Evolutionary conservation across 176 grass and related monocot genomes (phyloP).

Genomic region (Triticum monococcum): DNA sequence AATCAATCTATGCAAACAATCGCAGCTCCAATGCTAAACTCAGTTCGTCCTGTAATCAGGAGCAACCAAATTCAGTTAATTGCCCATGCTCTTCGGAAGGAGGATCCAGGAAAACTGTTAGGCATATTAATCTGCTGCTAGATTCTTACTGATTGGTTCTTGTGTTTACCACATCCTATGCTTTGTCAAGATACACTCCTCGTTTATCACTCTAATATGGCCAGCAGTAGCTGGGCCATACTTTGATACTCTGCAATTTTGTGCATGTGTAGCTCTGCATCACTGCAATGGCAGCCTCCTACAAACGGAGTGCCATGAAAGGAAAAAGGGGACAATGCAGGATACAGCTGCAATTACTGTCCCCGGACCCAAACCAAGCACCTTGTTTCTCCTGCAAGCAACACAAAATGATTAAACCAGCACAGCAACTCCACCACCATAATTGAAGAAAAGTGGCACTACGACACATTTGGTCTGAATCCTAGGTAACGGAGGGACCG

Average conservation of each 20-base stretch:
- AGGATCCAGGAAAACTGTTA: too few relatives aligned
- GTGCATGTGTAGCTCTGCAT: neutral
- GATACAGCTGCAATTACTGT: constrained; percentile 4
- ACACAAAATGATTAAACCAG: constrained; percentile 29
- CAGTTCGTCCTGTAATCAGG: neutral
- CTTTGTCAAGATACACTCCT: too few relatives aligned
- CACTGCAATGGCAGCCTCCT: constrained; percentile 11
- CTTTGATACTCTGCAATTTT: too few relatives aligned
- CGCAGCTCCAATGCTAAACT: neutral
- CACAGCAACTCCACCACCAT: neutral
- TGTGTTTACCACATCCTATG: too few relatives aligned
- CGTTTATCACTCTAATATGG: neutral
- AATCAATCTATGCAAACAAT: neutral
- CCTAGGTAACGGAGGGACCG: neutral
- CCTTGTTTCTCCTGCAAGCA: constrained; percentile 46
- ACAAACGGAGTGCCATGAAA: constrained; percentile 3
- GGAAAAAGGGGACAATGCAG: neutral
- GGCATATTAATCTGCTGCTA: too few relatives aligned
- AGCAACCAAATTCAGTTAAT: neutral
- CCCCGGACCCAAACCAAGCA: neutral
- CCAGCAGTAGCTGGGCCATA: too few relatives aligned
- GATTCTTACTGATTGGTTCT: too few relatives aligned
- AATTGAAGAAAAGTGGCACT: neutral
- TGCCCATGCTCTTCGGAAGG: neutral
- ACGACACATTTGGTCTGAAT: neutral